These are phyloP conservation scores for Pseudozyma sp. DNA, from an alignment of 1,284 basidiomycete genomes.

Conservation along the genomic window DNA sequence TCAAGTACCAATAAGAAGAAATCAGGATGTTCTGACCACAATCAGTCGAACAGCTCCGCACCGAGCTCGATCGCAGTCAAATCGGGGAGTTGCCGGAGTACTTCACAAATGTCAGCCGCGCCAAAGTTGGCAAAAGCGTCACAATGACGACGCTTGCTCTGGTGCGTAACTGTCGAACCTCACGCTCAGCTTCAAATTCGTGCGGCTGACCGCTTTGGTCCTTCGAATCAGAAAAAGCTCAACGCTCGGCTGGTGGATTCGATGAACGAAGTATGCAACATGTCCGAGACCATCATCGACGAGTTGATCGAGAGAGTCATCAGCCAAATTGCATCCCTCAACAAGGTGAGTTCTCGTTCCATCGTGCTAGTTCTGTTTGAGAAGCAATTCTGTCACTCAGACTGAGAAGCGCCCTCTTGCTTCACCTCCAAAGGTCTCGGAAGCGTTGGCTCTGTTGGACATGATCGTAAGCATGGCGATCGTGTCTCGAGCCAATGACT, in stretches of 20 bases:
- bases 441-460: slow-evolving; percentile 57
- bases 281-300: slow-evolving; percentile 74
- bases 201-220: background rate
- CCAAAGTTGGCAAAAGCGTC: slow-evolving; percentile 76
- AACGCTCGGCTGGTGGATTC: slow-evolving; percentile 86
- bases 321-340: slow-evolving; percentile 37
- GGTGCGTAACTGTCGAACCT: slow-evolving; percentile 9
- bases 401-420: no score
- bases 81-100: slow-evolving; percentile 12
- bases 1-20: background rate
- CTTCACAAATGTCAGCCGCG: slow-evolving; percentile 76
- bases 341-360: slow-evolving; percentile 42
- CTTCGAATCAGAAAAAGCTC: slow-evolving; percentile 75
- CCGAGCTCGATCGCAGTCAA: slow-evolving; percentile 16
- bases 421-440: slow-evolving; percentile 43
- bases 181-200: background rate
- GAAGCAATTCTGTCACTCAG: no score
- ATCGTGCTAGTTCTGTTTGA: no score
- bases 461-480: slow-evolving; percentile 52
- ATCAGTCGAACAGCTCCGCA: slow-evolving; percentile 17
- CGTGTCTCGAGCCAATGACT: slow-evolving; percentile 31
- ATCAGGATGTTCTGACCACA: background rate
- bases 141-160: slow-evolving; percentile 81
- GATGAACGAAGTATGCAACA: slow-evolving; percentile 80
- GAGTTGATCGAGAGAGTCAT: slow-evolving; percentile 45